These are phyloP conservation scores for Apiotrichum mycotoxinovorans DNA, from an alignment of 1,284 basidiomycete genomes.

Conservation along the genomic window DNA sequence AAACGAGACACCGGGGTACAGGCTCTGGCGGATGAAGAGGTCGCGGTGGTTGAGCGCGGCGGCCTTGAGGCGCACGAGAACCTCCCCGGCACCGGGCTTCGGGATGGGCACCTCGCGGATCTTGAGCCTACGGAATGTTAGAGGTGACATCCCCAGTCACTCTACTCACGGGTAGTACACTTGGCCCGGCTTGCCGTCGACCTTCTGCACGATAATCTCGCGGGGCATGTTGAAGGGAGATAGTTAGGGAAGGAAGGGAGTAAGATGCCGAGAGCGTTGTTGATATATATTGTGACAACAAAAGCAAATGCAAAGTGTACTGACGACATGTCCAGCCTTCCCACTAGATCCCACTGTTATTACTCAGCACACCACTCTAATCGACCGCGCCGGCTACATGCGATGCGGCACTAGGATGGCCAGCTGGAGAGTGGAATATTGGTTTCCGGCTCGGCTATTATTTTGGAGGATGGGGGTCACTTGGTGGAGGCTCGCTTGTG, in stretches of 20 bases:
- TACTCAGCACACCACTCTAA: no score
- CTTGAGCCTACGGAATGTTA: conserved; percentile 13
- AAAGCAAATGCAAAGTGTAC: no score
- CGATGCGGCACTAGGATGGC: no score
- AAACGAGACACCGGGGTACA: conserved; percentile 18
- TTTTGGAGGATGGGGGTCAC: no score
- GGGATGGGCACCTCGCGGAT: conserved; percentile 13
- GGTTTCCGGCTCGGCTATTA: no score
- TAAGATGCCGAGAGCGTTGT: no score
- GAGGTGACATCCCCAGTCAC: not conserved
- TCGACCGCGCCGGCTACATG: no score
- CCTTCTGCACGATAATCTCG: conserved; percentile 17
- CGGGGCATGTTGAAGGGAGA: conserved; percentile 1
- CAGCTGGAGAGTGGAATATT: no score
- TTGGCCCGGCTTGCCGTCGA: conserved; percentile 20
- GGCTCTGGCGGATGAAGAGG: conserved; percentile 21
- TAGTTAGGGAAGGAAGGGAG: not conserved
- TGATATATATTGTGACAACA: no score
- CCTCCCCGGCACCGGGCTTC: conserved; percentile 9
- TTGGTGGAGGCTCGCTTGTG: no score
- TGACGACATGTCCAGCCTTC: no score
- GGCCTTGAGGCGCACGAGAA: conserved; percentile 12
- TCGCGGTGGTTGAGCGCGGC: conserved; percentile 24
- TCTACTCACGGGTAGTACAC: conserved; percentile 21
- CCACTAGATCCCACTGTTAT: no score